These are phyloP conservation scores for Mortierella antarctica DNA, from an alignment of 192 early-diverging fungal species.

Conservation along the genomic window DNA sequence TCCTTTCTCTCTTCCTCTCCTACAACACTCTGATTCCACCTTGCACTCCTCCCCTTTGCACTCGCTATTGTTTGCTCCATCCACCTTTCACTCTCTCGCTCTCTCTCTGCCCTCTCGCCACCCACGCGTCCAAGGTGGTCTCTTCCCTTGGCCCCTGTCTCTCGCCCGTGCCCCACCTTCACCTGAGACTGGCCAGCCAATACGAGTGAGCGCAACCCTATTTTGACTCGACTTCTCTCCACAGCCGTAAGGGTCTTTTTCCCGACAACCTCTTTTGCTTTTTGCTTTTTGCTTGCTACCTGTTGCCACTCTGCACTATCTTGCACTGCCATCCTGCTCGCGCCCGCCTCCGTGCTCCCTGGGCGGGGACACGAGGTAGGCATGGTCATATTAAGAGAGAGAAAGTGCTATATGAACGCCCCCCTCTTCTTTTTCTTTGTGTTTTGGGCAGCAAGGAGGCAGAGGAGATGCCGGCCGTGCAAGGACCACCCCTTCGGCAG, in stretches of 20 bases:
- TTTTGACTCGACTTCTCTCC: not conserved
- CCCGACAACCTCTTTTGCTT: not conserved
- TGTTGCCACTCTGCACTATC: not conserved
- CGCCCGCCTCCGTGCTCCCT: not conserved
- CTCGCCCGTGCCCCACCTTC: not conserved
- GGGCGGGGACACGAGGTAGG: not conserved
- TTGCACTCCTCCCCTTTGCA: not conserved
- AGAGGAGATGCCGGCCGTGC: too few relatives aligned
- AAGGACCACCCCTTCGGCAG: too few relatives aligned
- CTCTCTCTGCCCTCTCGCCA: not conserved
- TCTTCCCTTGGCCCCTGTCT: not conserved
- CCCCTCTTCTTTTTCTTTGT: too few relatives aligned
- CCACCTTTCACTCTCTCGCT: not conserved
- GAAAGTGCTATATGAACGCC: too few relatives aligned
- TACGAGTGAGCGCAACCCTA: not conserved
- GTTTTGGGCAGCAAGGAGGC: too few relatives aligned
- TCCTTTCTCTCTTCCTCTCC: not conserved
- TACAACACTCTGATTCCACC: not conserved
- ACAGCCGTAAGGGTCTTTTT: not conserved
- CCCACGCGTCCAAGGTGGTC: not conserved
- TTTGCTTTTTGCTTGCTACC: not conserved
- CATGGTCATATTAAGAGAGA: too few relatives aligned
- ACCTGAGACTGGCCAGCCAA: slow-evolving; percentile 10
- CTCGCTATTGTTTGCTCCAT: not conserved
- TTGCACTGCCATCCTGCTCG: not conserved